These are phyloP conservation scores for Chalciporus sphaerocephalus DNA, from an alignment of 768 basidiomycete species.

Conservation along the genomic window DNA sequence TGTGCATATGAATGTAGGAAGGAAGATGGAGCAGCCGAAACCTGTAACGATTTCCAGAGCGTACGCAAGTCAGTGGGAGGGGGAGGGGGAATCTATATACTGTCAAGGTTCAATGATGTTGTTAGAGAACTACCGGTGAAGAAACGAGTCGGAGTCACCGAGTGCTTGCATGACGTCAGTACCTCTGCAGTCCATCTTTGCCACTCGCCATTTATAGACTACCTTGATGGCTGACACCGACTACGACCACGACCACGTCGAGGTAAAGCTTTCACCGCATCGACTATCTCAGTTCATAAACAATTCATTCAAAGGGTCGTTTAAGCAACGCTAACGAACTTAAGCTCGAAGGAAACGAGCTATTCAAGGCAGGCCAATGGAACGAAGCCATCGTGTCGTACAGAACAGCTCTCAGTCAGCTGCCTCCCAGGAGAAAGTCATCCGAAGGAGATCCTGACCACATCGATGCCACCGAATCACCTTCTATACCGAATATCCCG, in stretches of 20 bases:
- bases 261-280: background rate
- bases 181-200: too few relatives aligned
- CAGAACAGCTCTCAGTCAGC: conserved; percentile 55
- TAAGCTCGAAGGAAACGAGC: conserved; percentile 72
- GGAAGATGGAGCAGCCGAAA: conserved; percentile 7
- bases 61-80: too few relatives aligned
- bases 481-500: conserved; percentile 16
- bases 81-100: conserved; percentile 23
- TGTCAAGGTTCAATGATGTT: conserved; percentile 44
- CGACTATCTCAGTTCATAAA: background rate
- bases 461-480: conserved; percentile 15
- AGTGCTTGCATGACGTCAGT: conserved; percentile 28
- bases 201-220: background rate
- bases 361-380: conserved; percentile 65
- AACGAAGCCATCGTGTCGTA: conserved; percentile 69
- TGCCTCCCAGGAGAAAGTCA: conserved; percentile 48
- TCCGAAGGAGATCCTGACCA: conserved; percentile 16
- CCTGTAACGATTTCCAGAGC: background rate
- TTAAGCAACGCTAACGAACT: conserved; percentile 53
- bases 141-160: too few relatives aligned
- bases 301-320: conserved; percentile 35
- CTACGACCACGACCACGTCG: background rate
- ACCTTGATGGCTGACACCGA: conserved; percentile 3
- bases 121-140: too few relatives aligned
- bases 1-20: conserved; percentile 45